Evolutionary conservation across 495 filamentous ascomycete genomes (phyloP).

Genomic region (Astrocystis sublimbata): DNA sequence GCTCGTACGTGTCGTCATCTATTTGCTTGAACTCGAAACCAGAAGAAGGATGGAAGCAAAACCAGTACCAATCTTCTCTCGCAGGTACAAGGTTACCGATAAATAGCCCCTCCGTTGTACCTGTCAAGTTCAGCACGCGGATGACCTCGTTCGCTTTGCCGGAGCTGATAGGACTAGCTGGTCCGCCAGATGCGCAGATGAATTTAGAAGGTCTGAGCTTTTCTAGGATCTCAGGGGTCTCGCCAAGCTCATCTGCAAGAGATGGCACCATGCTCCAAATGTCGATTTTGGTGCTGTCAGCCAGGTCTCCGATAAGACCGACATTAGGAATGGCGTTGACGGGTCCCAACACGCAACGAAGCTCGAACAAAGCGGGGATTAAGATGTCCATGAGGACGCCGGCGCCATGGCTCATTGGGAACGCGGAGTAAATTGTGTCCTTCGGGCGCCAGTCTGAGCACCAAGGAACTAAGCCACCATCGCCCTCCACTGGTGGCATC

Average conservation of each 20-base stretch:
- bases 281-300: slow-evolving; percentile 30
- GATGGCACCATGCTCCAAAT: slow-evolving; percentile 37
- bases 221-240: slow-evolving; percentile 29
- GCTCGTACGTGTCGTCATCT: slow-evolving; percentile 25
- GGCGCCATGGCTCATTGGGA: slow-evolving; percentile 39
- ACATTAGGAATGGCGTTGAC: slow-evolving; percentile 30
- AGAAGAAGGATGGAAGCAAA: slow-evolving; percentile 30
- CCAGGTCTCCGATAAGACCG: slow-evolving; percentile 27
- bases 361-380: slow-evolving; percentile 28
- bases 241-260: slow-evolving; percentile 36
- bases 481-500: slow-evolving; percentile 28
- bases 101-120: slow-evolving; percentile 32
- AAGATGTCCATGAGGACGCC: slow-evolving; percentile 35
- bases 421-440: slow-evolving; percentile 32
- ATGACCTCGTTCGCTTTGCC: slow-evolving; percentile 26
- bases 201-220: slow-evolving; percentile 32
- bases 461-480: slow-evolving; percentile 27
- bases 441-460: slow-evolving; percentile 21
- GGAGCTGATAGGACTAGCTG: slow-evolving; percentile 27
- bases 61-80: slow-evolving; percentile 32
- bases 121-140: slow-evolving; percentile 32
- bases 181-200: slow-evolving; percentile 37
- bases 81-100: slow-evolving; percentile 25
- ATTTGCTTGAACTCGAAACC: slow-evolving; percentile 34
- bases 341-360: slow-evolving; percentile 35